A percentile compares a stretch with the other conserved stretches of the same genome.
Conservation (phyloP, 306 rosid species). For the Vachellia pachyceras region DNA sequence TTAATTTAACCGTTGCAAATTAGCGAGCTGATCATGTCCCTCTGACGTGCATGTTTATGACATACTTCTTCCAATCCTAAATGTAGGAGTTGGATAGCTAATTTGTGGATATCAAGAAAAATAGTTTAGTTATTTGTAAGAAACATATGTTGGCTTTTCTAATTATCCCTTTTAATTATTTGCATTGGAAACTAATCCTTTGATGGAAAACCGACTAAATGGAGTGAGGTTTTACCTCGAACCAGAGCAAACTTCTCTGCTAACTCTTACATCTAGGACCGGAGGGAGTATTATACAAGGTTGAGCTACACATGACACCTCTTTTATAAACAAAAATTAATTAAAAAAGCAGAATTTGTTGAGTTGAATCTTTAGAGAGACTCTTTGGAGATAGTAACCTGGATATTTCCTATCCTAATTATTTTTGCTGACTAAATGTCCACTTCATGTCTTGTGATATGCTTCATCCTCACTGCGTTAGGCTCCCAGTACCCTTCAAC, state of each 20-base stretch:
- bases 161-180: no score
- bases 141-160: no score
- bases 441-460: conserved; percentile 11
- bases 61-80: no score
- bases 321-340: neutral
- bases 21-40: conserved; percentile 5
- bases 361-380: neutral
- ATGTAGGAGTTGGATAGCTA: no score
- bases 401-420: neutral
- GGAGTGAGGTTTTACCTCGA: no score
- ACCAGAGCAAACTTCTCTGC: no score
- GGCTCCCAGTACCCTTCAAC: conserved; percentile 61
- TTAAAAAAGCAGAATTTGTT: neutral
- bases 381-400: neutral
- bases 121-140: no score
- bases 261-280: no score
- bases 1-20: neutral
- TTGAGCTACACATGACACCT: neutral
- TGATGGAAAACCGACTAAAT: no score
- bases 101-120: no score
- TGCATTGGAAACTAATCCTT: no score
- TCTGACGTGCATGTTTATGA: neutral
- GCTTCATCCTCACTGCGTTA: conserved; percentile 34
- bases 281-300: neutral
- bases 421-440: conserved; percentile 11